Percentiles rank a stretch among this genome's conserved stretches.
Conservation (phyloP, 2,329 filamentous ascomycete species). For the Mariannaea sp. region DNA sequence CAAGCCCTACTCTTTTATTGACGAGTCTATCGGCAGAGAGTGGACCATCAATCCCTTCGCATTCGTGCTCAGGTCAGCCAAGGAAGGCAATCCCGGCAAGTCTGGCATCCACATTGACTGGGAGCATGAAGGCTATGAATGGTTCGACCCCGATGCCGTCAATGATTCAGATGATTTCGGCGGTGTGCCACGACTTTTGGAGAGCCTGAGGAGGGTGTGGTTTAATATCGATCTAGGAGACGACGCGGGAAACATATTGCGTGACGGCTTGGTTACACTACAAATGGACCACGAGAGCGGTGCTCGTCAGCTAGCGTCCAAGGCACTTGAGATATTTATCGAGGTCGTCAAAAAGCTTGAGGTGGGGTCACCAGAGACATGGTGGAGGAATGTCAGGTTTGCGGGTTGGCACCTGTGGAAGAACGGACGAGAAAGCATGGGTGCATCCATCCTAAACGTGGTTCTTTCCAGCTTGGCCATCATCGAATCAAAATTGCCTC, state of each 20-base stretch:
- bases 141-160: slow-evolving; percentile 59
- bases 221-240: slow-evolving; percentile 58
- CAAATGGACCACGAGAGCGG: slow-evolving; percentile 62
- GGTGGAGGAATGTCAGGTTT: slow-evolving; percentile 62
- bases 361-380: slow-evolving; percentile 41
- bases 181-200: slow-evolving; percentile 61
- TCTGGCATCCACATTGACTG: slow-evolving; percentile 60
- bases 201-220: slow-evolving; percentile 64
- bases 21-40: slow-evolving; percentile 56
- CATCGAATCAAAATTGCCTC: slow-evolving; percentile 42
- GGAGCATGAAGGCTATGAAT: slow-evolving; percentile 65
- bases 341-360: slow-evolving; percentile 49
- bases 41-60: slow-evolving; percentile 69
- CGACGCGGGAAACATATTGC: slow-evolving; percentile 51
- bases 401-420: slow-evolving; percentile 68
- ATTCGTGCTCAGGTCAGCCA: slow-evolving; percentile 53
- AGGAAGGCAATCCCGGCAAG: slow-evolving; percentile 42
- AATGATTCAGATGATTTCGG: slow-evolving; percentile 51
- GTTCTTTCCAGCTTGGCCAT: slow-evolving; percentile 52
- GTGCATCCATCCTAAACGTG: slow-evolving; percentile 59
- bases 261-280: slow-evolving; percentile 54
- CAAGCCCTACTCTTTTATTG: slow-evolving; percentile 62
- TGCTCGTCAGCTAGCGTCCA: slow-evolving; percentile 60
- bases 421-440: slow-evolving; percentile 70
- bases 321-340: slow-evolving; percentile 55